phyloP scores from a whole-genome alignment of 805 yeast genomes.

The Candida pseudoglaebosa region DNA sequence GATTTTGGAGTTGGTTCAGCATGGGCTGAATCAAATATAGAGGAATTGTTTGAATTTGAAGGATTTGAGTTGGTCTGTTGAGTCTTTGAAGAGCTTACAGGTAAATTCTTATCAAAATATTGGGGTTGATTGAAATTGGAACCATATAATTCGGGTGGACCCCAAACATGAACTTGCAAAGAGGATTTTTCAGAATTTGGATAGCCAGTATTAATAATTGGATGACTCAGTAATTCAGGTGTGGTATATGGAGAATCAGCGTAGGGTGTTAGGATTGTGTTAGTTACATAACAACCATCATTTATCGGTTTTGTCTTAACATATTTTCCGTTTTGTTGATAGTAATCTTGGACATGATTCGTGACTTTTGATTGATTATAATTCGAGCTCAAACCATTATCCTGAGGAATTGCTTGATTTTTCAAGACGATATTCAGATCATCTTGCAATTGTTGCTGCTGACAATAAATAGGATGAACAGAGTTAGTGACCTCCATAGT shows the following conservation, averaged over 20 bases:
- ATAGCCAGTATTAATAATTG: neutral
- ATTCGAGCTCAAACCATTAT: neutral
- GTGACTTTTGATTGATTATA: neutral
- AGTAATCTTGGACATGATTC: neutral
- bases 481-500: neutral
- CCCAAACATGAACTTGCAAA: neutral
- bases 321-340: neutral
- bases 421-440: neutral
- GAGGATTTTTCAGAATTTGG: neutral
- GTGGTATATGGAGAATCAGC: neutral
- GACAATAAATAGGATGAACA: neutral
- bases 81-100: neutral
- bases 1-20: neutral
- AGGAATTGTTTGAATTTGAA: neutral
- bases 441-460: neutral
- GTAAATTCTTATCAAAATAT: neutral
- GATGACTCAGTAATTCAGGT: neutral
- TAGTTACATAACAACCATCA: neutral
- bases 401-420: neutral
- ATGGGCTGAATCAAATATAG: neutral
- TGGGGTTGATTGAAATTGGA: neutral
- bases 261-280: neutral
- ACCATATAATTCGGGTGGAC: neutral
- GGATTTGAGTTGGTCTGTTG: neutral
- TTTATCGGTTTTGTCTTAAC: neutral